Base-by-base conservation (phyloP, 352 stramenopile species). In the Saprolegnia diclina region DNA sequence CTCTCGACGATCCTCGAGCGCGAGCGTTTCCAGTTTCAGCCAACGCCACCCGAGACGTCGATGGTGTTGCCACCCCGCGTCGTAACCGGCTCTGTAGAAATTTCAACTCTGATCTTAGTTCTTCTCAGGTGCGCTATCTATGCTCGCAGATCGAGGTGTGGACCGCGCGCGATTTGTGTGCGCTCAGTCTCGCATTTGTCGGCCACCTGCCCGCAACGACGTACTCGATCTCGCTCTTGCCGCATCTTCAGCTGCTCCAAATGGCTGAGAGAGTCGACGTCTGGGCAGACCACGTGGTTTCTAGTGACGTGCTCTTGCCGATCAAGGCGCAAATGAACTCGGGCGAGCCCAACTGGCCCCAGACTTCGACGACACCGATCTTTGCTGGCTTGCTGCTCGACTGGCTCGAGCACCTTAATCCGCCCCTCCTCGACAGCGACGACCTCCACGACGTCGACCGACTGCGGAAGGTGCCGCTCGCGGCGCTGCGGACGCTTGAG, bases 321-420 rank as follows among this genome's bases (percentile, higher is more conserved):
- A 75, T 91, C 67, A 92, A 94, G 65, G 74, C 91, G 0, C 77
- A 77, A 46, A 88, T 92, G 56, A 92, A 93, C n/a, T 73, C 81
- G 6, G 85, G 83, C 9, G 82, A 90, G 42, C 82, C 76, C 70
- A 89, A 88, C 38, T 92, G 85, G 81, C 55, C 64, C 21, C 38
- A 57, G 19, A 21, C 11, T 19, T 66, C 59, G 3, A 50, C 21
- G 21, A 67, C 52, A 6, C 62, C 66, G 0, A 75, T 76, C 56
- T 72, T 77, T 38, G 71, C 78, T 6, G 74, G 80, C n/a, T 73
- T 94, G 22, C 66, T 94, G 29, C 74, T 94, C 4, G 84, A 91
- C 50, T 94, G 86, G 86, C 75, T 94, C 6, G 86, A 94, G 54
- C 82, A 94, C 52, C 76, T 94, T 32, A 65, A 69, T 2, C 80